Conservation (phyloP, 441 rosid genomes). For the Euphorbia celastroides region DNA sequence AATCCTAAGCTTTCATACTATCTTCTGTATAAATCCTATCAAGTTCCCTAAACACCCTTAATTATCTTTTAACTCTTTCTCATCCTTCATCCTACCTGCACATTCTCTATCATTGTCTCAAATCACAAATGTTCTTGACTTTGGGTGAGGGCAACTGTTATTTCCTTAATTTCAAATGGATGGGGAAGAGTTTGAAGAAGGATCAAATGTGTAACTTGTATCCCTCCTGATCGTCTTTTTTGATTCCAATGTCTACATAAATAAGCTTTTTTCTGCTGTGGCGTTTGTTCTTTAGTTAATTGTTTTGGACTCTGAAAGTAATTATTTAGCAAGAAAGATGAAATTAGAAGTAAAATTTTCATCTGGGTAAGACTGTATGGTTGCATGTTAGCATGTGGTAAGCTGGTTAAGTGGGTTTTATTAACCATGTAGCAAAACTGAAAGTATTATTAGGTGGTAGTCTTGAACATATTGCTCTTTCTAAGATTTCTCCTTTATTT, state of each 20-base stretch:
- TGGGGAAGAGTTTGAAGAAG: not conserved
- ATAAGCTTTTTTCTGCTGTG: not conserved
- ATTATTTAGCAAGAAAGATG: not conserved
- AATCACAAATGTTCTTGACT: not conserved
- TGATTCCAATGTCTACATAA: not conserved
- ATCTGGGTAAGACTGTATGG: not conserved
- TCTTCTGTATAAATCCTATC: not conserved
- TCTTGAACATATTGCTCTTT: slow-evolving; percentile 8
- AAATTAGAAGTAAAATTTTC: slow-evolving; percentile 1
- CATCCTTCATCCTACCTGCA: not conserved
- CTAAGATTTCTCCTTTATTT: not conserved
- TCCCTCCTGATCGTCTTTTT: not conserved
- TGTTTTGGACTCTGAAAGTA: not conserved
- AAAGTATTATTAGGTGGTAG: not conserved
- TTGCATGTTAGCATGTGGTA: slow-evolving; percentile 1
- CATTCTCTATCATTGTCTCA: not conserved
- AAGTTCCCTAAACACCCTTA: not conserved
- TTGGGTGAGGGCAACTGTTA: not conserved
- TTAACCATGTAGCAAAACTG: not conserved
- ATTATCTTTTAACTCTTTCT: too few species aligned
- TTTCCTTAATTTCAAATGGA: not conserved
- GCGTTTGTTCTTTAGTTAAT: not conserved
- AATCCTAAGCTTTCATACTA: not conserved
- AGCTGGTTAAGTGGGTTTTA: not conserved
- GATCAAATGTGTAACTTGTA: not conserved